Conservation (phyloP, 2,329 filamentous ascomycete genomes). For the Aspergillus novofumigatus region DNA sequence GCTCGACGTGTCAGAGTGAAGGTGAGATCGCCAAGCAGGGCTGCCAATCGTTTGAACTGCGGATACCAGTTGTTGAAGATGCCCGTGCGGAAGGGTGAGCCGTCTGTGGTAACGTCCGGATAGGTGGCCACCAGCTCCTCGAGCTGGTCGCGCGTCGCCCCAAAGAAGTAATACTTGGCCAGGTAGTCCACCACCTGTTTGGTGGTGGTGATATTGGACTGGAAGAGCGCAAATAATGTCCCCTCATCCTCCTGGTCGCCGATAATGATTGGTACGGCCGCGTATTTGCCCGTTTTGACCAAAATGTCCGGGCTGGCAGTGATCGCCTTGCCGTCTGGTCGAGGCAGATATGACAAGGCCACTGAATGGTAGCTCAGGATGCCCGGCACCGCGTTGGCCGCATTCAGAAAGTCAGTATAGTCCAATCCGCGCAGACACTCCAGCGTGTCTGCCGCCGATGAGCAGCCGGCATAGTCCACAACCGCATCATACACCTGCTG, state of each 20-base stretch:
- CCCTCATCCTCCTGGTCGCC: constrained; percentile 79
- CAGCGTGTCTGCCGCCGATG: constrained; percentile 39
- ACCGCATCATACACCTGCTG: constrained; percentile 54
- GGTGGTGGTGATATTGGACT: constrained; percentile 62
- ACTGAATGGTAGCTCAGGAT: constrained; percentile 65
- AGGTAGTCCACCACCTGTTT: constrained; percentile 61
- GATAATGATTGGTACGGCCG: constrained; percentile 60
- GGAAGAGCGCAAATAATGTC: constrained; percentile 68
- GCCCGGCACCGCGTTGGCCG: constrained; percentile 66
- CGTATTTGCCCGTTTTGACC: constrained; percentile 50
- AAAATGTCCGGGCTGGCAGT: constrained; percentile 61
- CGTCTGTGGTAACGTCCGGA: constrained; percentile 51
- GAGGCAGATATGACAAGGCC: constrained; percentile 68
- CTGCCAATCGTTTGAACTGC: constrained; percentile 71
- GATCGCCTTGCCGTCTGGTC: constrained; percentile 64
- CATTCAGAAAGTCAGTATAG: constrained; percentile 52
- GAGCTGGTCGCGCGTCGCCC: constrained; percentile 51
- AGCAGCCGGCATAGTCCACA: constrained; percentile 45
- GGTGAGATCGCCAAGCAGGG: constrained; percentile 68
- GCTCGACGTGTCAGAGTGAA: constrained; percentile 69
- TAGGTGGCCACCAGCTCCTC: constrained; percentile 60
- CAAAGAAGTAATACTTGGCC: constrained; percentile 54
- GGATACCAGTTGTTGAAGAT: constrained; percentile 69
- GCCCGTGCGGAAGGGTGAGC: constrained; percentile 69
- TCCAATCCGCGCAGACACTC: constrained; percentile 46